These are phyloP conservation scores for Polychytrium aggregatum DNA, from an alignment of 192 early-diverging fungal genomes.

Conservation along the genomic window DNA sequence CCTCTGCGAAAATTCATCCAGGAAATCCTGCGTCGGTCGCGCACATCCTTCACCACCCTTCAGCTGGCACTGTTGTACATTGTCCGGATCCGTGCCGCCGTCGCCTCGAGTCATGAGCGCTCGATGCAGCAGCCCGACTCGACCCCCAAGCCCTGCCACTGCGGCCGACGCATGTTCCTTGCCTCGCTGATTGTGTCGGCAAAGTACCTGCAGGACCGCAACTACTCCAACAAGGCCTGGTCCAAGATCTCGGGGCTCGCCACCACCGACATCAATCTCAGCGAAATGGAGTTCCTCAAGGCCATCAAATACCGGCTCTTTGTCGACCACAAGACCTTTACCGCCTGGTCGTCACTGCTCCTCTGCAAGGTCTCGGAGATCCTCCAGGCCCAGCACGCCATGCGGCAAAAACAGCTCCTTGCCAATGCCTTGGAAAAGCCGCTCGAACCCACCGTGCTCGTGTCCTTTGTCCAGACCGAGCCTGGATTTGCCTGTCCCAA, in stretches of 20 bases:
- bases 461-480: too few species aligned
- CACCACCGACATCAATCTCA: constrained; percentile 63
- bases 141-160: constrained; percentile 21
- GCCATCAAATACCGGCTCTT: constrained; percentile 66
- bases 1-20: constrained; percentile 59
- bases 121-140: not conserved
- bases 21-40: constrained; percentile 61
- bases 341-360: too few species aligned
- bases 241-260: constrained; percentile 69
- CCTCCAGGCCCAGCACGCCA: too few species aligned
- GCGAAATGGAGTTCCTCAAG: constrained; percentile 67
- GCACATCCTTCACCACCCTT: constrained; percentile 66
- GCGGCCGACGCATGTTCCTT: constrained; percentile 52
- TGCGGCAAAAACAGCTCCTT: too few species aligned
- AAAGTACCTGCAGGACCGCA: constrained; percentile 60
- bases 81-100: constrained; percentile 37
- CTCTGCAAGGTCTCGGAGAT: too few species aligned
- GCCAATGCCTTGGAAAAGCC: too few species aligned
- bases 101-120: not conserved
- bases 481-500: too few species aligned
- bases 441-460: too few species aligned
- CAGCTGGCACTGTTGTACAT: constrained; percentile 69
- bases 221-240: constrained; percentile 60
- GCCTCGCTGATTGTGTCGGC: constrained; percentile 54
- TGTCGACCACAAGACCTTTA: constrained; percentile 47